These are phyloP conservation scores for Ascochyta fabae DNA, from an alignment of 2,329 filamentous ascomycete genomes.

Conservation along the genomic window DNA sequence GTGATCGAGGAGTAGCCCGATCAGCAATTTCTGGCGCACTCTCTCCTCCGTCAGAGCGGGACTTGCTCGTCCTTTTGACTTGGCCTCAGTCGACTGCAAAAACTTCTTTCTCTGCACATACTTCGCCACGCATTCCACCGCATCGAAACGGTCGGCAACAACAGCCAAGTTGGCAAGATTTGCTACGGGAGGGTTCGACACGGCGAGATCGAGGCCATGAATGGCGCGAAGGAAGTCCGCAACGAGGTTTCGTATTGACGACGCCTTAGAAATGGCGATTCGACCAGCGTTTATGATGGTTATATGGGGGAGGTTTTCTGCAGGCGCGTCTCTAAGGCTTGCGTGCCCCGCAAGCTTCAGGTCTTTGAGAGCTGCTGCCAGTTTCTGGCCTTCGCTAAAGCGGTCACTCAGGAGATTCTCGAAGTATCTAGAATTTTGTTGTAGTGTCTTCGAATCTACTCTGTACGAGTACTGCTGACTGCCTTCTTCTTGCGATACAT, in stretches of 20 bases:
- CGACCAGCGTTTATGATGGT: conserved; percentile 72
- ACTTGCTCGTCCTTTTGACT: conserved; percentile 51
- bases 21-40: conserved; percentile 72
- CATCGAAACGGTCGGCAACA: conserved; percentile 77
- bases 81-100: conserved; percentile 52
- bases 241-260: conserved; percentile 67
- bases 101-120: conserved; percentile 59
- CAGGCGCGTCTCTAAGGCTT: conserved; percentile 57
- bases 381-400: conserved; percentile 67
- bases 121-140: conserved; percentile 61
- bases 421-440: conserved; percentile 72
- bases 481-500: conserved; percentile 69
- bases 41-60: conserved; percentile 64
- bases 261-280: conserved; percentile 68
- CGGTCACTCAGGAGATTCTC: conserved; percentile 68
- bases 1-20: conserved; percentile 70
- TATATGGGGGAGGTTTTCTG: conserved; percentile 66
- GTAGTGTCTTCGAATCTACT: conserved; percentile 64
- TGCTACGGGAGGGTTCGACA: conserved; percentile 58
- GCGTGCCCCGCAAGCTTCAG: conserved; percentile 57
- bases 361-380: conserved; percentile 59
- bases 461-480: conserved; percentile 64
- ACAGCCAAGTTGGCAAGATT: conserved; percentile 73
- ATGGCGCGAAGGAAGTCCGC: conserved; percentile 72
- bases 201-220: conserved; percentile 61